phyloP scores from a whole-genome alignment of 306 rosid species.

The Fragaria nilgerrensis region DNA sequence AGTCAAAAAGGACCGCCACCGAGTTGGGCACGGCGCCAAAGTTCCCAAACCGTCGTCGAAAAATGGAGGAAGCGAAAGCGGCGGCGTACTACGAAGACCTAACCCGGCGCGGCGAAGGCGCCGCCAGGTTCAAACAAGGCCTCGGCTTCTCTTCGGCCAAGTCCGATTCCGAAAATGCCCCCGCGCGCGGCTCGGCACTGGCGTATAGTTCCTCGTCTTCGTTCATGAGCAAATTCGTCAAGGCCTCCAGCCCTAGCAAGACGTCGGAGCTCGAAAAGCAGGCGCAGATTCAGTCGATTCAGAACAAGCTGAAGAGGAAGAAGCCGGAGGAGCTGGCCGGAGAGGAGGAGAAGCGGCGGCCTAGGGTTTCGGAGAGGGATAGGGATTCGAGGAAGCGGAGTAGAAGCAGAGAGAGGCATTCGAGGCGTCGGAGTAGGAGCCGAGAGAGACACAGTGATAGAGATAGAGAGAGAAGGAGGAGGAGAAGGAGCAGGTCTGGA shows the following conservation, averaged over 20 bases:
- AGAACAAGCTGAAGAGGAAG: conserved; percentile 64
- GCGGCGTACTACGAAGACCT: conserved; percentile 92
- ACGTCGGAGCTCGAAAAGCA: conserved; percentile 48
- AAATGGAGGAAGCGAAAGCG: conserved; percentile 87
- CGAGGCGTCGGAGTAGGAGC: conserved; percentile 30
- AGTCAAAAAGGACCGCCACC: background rate
- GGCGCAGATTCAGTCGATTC: conserved; percentile 58
- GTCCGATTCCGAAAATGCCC: conserved; percentile 35
- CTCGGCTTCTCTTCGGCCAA: conserved; percentile 66
- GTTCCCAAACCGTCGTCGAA: background rate
- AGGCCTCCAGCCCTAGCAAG: conserved; percentile 61
- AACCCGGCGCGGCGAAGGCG: conserved; percentile 78
- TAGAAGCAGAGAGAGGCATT: conserved; percentile 52
- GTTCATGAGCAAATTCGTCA: conserved; percentile 72
- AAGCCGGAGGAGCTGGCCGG: conserved; percentile 18
- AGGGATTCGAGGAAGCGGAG: conserved; percentile 37
- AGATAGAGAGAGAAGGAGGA: background rate
- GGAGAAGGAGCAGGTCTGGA: conserved; percentile 36
- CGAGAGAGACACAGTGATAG: conserved; percentile 30
- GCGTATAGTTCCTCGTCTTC: conserved; percentile 55
- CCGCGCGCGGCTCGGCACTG: conserved; percentile 40
- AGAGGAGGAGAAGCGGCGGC: conserved; percentile 15
- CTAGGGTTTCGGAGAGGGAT: conserved; percentile 64
- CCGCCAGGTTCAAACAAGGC: conserved; percentile 89
- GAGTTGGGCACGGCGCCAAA: background rate